phyloP scores from a whole-genome alignment of 371 early-diverging fungal genomes.

The Syncephalis fuscata region DNA sequence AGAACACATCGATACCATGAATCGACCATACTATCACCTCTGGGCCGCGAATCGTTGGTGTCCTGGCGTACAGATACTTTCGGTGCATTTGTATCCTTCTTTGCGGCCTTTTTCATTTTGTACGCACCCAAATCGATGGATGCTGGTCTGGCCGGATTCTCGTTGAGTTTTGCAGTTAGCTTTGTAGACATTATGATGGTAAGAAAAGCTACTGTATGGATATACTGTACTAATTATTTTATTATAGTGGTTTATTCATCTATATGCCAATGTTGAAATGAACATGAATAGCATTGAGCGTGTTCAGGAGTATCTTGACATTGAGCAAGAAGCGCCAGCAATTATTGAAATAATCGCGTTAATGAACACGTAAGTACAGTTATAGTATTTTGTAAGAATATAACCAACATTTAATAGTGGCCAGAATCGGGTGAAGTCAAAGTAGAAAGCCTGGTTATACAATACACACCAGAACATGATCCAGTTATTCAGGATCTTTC shows the following conservation, averaged over 20 bases:
- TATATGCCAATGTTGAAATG: conserved; percentile 38
- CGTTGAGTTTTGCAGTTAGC: conserved; percentile 49
- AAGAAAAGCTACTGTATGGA: too few species aligned
- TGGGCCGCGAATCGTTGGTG: conserved; percentile 78
- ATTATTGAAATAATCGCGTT: conserved; percentile 26
- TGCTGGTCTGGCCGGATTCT: conserved; percentile 59
- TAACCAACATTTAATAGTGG: conserved; percentile 35
- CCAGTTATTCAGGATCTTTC: conserved; percentile 38
- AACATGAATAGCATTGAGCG: conserved; percentile 53
- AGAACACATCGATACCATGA: conserved; percentile 32
- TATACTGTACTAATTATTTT: conserved; percentile 15
- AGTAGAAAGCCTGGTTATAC: conserved; percentile 31
- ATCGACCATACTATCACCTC: conserved; percentile 45
- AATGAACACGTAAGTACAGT: too few species aligned
- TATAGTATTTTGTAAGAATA: too few species aligned
- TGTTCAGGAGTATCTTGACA: conserved; percentile 32
- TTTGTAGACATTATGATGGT: conserved; percentile 34
- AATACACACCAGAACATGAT: conserved; percentile 37
- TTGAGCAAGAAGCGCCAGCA: conserved; percentile 38
- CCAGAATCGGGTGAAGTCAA: conserved; percentile 40
- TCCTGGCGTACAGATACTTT: conserved; percentile 45
- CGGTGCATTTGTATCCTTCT: conserved; percentile 40
- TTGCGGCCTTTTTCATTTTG: conserved; percentile 27
- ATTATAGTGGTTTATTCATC: conserved; percentile 27
- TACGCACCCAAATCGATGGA: conserved; percentile 21